These are phyloP conservation scores for Chamaenerion angustifolium DNA, from an alignment of 345 rosid genomes.

Conservation along the genomic window DNA sequence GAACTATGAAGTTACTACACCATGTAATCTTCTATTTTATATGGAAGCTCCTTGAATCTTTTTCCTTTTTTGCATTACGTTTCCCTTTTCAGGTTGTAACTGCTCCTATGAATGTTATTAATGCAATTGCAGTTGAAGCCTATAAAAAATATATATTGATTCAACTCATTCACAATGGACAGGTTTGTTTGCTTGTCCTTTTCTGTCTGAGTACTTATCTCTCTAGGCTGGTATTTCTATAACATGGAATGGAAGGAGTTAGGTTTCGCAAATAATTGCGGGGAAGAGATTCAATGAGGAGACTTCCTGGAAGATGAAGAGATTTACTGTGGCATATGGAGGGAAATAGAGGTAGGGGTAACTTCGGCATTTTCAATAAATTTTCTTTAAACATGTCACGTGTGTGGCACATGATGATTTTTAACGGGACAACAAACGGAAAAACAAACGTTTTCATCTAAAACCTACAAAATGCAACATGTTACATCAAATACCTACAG, in stretches of 20 bases:
- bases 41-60: not conserved
- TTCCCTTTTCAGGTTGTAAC: conserved; percentile 58
- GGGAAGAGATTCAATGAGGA: too few species aligned
- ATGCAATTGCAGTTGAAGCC: conserved; percentile 84
- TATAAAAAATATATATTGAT: conserved; percentile 80
- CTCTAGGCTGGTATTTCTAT: not conserved
- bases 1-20: not conserved
- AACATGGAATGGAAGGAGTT: not conserved
- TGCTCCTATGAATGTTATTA: conserved; percentile 70
- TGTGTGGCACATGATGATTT: too few species aligned
- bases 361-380: too few species aligned
- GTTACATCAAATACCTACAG: too few species aligned
- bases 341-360: too few species aligned
- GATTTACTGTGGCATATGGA: too few species aligned
- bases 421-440: too few species aligned
- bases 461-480: too few species aligned
- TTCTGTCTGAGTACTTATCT: not conserved
- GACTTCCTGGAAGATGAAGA: too few species aligned
- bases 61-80: conserved; percentile 3
- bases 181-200: conserved; percentile 25
- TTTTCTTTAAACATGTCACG: too few species aligned
- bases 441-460: too few species aligned
- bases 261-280: too few species aligned
- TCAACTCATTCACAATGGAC: conserved; percentile 74
- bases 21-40: not conserved